Conservation (phyloP, 345 rosid species). For the Alliaria petiolata region DNA sequence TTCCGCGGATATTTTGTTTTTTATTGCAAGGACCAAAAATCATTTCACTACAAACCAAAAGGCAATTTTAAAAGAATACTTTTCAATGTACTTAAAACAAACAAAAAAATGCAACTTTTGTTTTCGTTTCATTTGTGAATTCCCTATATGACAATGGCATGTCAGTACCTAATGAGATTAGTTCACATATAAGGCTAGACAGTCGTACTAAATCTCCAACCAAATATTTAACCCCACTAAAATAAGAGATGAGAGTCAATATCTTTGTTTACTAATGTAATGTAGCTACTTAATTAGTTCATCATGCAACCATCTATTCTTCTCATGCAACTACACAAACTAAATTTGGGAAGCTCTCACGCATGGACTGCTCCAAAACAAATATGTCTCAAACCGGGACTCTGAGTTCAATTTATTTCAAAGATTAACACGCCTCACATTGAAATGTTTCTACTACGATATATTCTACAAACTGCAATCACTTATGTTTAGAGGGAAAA, state of each 20-base stretch:
- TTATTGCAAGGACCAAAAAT: not conserved
- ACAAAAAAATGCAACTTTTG: not conserved
- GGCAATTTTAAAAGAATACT: not conserved
- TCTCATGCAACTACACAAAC: no score
- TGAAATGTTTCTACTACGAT: no score
- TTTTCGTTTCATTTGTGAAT: not conserved
- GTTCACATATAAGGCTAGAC: not conserved
- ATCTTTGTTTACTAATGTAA: no score
- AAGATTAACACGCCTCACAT: no score
- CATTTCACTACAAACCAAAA: not conserved
- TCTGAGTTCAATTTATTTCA: no score
- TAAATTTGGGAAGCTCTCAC: no score
- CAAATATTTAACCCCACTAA: not conserved
- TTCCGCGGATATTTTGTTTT: not conserved
- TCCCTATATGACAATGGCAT: not conserved
- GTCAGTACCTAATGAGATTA: slow-evolving; percentile 1
- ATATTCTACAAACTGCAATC: no score
- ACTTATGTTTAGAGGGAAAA: no score
- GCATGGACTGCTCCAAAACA: no score
- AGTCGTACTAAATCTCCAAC: not conserved
- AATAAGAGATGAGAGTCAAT: not conserved
- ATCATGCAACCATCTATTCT: no score
- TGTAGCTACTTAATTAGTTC: no score
- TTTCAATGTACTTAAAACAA: not conserved
- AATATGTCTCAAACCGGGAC: no score